Evolutionary conservation across 495 filamentous ascomycete species (phyloP).

Genomic region (Cryomyces antarcticus): DNA sequence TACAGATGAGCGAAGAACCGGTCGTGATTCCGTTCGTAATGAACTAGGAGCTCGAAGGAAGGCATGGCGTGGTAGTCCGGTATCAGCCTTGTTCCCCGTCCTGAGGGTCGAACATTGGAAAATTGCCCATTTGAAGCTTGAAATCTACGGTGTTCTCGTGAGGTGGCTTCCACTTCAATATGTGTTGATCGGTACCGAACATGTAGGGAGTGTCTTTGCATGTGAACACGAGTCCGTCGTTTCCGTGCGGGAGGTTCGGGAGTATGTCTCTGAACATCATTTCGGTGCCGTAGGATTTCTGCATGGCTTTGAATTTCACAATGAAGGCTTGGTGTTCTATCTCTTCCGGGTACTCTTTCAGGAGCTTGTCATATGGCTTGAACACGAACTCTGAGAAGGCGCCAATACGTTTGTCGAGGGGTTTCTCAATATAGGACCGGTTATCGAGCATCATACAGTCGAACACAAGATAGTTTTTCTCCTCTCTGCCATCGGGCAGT

Average conservation of each 20-base stretch:
- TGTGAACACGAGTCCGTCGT: slow-evolving; percentile 93
- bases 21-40: slow-evolving; percentile 36
- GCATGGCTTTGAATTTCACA: slow-evolving; percentile 67
- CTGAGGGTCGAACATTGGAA: slow-evolving; percentile 51
- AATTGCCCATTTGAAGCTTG: slow-evolving; percentile 46
- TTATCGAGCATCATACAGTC: slow-evolving; percentile 76
- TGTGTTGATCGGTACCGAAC: slow-evolving; percentile 76
- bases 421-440: slow-evolving; percentile 49
- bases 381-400: slow-evolving; percentile 65
- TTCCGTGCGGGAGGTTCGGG: slow-evolving; percentile 69
- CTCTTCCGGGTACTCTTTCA: slow-evolving; percentile 47
- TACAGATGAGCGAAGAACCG: slow-evolving; percentile 40
- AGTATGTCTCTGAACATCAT: slow-evolving; percentile 79
- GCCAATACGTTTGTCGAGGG: slow-evolving; percentile 71
- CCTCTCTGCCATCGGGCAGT: slow-evolving; percentile 29
- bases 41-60: slow-evolving; percentile 31
- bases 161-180: slow-evolving; percentile 92
- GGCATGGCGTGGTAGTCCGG: slow-evolving; percentile 43
- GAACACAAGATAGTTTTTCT: slow-evolving; percentile 62
- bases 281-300: slow-evolving; percentile 71
- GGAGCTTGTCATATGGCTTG: slow-evolving; percentile 56
- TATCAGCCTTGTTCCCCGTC: slow-evolving; percentile 21
- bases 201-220: slow-evolving; percentile 68
- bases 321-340: slow-evolving; percentile 51
- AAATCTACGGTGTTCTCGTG: slow-evolving; percentile 90